Percentiles rank a stretch among this genome's conserved stretches.
These are phyloP conservation scores for Epichloe brachyelytri DNA, from an alignment of 2,329 filamentous ascomycete species.

Conservation along the genomic window DNA sequence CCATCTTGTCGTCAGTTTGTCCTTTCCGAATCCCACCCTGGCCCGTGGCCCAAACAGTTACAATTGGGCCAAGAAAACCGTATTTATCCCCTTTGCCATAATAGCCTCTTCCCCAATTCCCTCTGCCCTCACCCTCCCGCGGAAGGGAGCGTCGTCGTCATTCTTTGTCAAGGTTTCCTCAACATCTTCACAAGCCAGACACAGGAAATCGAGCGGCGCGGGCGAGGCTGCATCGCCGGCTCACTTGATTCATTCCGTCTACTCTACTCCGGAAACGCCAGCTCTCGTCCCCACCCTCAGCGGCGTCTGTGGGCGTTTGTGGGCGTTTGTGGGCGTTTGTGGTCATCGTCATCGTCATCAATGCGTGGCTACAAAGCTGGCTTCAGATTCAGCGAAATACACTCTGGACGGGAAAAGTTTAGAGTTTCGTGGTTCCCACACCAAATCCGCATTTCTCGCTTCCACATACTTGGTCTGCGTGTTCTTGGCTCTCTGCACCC, in stretches of 20 bases:
- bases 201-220: not conserved
- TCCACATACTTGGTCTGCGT: not conserved
- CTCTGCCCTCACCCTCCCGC: not conserved
- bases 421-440: not conserved
- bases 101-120: not conserved
- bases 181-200: not conserved
- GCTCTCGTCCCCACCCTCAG: not conserved
- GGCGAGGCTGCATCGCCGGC: no score
- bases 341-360: not conserved
- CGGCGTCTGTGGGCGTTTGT: no score
- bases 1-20: no score
- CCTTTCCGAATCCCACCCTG: not conserved
- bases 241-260: no score
- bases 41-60: not conserved
- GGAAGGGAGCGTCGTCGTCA: not conserved
- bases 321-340: not conserved
- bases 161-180: conserved; percentile 1
- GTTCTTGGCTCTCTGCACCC: not conserved
- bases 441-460: not conserved
- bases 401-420: not conserved
- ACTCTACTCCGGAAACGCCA: no score
- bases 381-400: not conserved
- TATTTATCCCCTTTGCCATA: conserved; percentile 4
- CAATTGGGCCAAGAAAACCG: not conserved
- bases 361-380: not conserved